Evolutionary conservation across 164 flowering plant genomes (phyloP).

Genomic region (grape (Vitis vinifera)): ASM3070453v1 NC_081808.1:11069001-11069500

Average conservation of each 20-base stretch:
- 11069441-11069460: no score
- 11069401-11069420: no score
- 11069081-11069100: constrained; percentile 93
- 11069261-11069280: constrained; percentile 96
- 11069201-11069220: constrained; percentile 92
- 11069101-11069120: constrained; percentile 78
- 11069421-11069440: no score
- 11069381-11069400: no score
- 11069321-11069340: no score
- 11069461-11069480: no score
- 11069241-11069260: constrained; percentile 92
- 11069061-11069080: constrained; percentile 79
- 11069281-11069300: constrained; percentile 88
- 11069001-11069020: constrained; percentile 71
- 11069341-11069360: no score
- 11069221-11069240: constrained; percentile 78
- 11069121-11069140: constrained; percentile 89
- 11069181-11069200: constrained; percentile 55
- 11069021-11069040: constrained; percentile 85
- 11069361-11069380: no score
- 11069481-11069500: no score
- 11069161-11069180: constrained; percentile 92
- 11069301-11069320: constrained; percentile 41
- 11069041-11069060: constrained; percentile 61
- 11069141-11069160: constrained; percentile 90